Evolutionary conservation across 2,329 filamentous ascomycete genomes (phyloP).

Genomic region (Fusarium pseudocircinatum): DNA sequence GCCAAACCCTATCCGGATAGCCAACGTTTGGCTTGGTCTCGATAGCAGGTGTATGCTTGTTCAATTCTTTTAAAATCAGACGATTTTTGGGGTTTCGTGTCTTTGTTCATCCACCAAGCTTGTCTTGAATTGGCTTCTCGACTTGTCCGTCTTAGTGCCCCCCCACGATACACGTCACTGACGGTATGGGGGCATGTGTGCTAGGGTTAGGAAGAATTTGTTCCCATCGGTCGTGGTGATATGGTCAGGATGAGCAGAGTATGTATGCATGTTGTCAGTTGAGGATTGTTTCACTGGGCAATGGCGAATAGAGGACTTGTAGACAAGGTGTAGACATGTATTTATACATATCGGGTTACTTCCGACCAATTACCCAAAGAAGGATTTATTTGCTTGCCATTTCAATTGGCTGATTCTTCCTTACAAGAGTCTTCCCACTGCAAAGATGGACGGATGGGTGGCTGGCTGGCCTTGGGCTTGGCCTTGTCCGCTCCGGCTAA

Average conservation of each 20-base stretch:
- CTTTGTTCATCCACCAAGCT: constrained; percentile 8
- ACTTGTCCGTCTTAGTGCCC: background rate
- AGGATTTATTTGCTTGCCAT: background rate
- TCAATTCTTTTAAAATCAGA: background rate
- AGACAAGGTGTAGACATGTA: constrained; percentile 1
- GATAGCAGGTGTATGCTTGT: background rate
- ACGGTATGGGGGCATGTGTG: constrained; percentile 10
- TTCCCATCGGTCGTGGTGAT: background rate
- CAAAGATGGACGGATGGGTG: constrained; percentile 24
- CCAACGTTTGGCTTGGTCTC: background rate
- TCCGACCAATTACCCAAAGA: background rate
- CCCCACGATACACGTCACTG: constrained; percentile 36
- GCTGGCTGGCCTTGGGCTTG: background rate
- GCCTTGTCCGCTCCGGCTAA: constrained; percentile 8
- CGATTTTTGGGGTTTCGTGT: background rate
- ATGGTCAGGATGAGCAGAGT: background rate
- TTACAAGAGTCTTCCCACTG: background rate
- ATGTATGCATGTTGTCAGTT: background rate
- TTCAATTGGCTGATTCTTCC: constrained; percentile 1
- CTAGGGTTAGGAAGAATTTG: constrained; percentile 18
- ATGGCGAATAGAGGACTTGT: background rate
- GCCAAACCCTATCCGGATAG: constrained; percentile 5
- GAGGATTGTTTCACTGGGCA: background rate
- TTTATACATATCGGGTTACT: constrained; percentile 7
- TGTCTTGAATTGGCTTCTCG: constrained; percentile 9